Percentiles rank a stretch among this genome's conserved stretches.
Conservation (phyloP, 768 basidiomycete species). For the Boletus patriciae region DNA sequence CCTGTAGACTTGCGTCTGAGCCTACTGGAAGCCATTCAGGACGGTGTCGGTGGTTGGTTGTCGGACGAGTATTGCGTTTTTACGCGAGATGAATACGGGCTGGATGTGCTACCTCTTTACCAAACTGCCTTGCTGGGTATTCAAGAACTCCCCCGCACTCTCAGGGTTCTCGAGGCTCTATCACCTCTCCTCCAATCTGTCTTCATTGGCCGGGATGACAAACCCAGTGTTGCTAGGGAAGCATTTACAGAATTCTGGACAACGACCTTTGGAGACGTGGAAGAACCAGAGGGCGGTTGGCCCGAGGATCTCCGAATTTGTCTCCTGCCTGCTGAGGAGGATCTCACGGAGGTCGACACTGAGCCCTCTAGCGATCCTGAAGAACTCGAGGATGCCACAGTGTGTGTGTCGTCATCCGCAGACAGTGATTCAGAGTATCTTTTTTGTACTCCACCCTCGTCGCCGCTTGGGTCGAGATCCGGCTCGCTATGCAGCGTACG, state of each 20-base stretch:
- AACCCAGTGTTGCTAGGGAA: slow-evolving; percentile 43
- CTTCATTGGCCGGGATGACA: slow-evolving; percentile 52
- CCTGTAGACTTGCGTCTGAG: slow-evolving; percentile 46
- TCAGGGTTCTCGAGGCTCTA: slow-evolving; percentile 47
- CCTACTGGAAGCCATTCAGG: slow-evolving; percentile 51
- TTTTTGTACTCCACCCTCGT: slow-evolving; percentile 9
- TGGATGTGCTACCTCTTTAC: slow-evolving; percentile 66
- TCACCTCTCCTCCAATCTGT: slow-evolving; percentile 54
- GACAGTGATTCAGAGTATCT: slow-evolving; percentile 6
- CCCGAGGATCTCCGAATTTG: slow-evolving; percentile 45
- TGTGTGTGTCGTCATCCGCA: slow-evolving; percentile 3
- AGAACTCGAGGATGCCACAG: slow-evolving; percentile 18
- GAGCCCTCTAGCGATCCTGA: slow-evolving; percentile 30
- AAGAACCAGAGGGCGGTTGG: slow-evolving; percentile 54
- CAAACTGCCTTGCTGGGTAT: slow-evolving; percentile 55
- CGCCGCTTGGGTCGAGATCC: slow-evolving; percentile 1
- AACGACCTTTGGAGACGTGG: slow-evolving; percentile 40
- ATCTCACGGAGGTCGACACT: neutral
- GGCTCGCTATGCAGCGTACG: slow-evolving; percentile 4
- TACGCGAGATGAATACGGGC: slow-evolving; percentile 52
- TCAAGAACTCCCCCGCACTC: slow-evolving; percentile 43
- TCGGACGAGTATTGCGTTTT: slow-evolving; percentile 56
- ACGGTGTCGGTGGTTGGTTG: slow-evolving; percentile 61
- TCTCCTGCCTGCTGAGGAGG: slow-evolving; percentile 18
- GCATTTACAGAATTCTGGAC: slow-evolving; percentile 68